Base-by-base conservation (phyloP, 2,329 filamentous ascomycete species). In the Trichoderma hamatum region DNA sequence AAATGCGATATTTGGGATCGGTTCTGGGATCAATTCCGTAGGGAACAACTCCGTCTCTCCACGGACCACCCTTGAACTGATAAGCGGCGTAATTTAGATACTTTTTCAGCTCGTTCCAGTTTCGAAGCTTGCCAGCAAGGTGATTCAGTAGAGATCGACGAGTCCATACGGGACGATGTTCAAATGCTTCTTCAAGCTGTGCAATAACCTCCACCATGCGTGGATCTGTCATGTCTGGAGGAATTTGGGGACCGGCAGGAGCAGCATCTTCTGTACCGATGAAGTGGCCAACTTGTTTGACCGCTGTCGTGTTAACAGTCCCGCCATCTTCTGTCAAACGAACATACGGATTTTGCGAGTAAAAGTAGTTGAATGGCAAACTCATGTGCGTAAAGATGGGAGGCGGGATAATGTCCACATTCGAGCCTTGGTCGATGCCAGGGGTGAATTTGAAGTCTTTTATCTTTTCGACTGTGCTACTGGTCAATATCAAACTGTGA, bases 41-140 rank as follows among this genome's bases (percentile, higher is more conserved):
- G 58, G 87, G 89, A 72, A 97, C 88, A 66, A 97, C 89, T 3
- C 92, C 90, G 78, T 98, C 94, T 72, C 93, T 88, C 91, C 93
- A 99, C 0, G 96, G 94, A 0, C 96, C 96, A 26, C 92, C 93
- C 70, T 92, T 91, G 84, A 98, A 97, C 80, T 94, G 93, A 80
- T 97, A 99, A 10, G 92, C 94, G 5, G 93, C 89, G 74, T 96
- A 95, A 71, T 93, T 91, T 64, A 94, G 87, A 58, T 92, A 92
- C 76, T 91, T 87, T 74, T 93, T 91, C 70, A 97, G 79, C 52
- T 86, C 80, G 69, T 86, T 86, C 77, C 84, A 87, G 70, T 84
- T 83, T 54, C 82, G 83, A 30, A 83, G 81, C 59, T 80, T 81
- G 60, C 81, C 80, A 2, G 80, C 82, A 34, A 97, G 84, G 64